Conservation (phyloP, 2,329 filamentous ascomycete genomes). For the Colletotrichum plurivorum region DNA sequence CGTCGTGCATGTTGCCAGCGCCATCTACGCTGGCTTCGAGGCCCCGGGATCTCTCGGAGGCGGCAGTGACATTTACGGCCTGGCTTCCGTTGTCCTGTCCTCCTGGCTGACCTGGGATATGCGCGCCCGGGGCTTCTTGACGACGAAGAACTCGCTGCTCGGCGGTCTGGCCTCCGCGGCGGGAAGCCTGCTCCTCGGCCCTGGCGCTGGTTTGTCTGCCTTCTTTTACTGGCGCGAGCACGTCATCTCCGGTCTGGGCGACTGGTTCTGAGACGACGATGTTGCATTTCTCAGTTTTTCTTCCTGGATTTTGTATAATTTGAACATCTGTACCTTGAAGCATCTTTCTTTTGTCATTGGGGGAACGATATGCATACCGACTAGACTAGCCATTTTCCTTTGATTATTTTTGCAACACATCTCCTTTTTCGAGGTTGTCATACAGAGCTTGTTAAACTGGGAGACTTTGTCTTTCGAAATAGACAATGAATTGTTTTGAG, state of each 20-base stretch:
- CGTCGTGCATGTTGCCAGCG: neutral
- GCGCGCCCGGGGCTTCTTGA: conserved; percentile 6
- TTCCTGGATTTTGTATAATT: no score
- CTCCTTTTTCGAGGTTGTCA: no score
- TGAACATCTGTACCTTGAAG: no score
- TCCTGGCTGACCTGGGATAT: conserved; percentile 1
- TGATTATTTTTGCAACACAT: no score
- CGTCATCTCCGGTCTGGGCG: neutral
- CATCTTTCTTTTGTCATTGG: no score
- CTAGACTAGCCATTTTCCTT: no score
- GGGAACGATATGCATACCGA: no score
- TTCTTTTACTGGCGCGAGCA: conserved; percentile 28
- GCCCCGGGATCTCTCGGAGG: neutral
- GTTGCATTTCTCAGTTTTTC: no score
- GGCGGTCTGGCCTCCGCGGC: neutral
- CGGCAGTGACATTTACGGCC: conserved; percentile 34
- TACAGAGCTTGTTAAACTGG: no score
- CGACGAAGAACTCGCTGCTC: neutral
- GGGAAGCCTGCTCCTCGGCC: neutral
- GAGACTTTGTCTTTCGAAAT: no score
- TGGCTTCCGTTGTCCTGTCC: neutral
- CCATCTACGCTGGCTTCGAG: neutral
- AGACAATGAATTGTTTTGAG: no score
- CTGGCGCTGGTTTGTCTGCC: neutral
- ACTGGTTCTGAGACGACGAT: neutral